Base-by-base conservation (phyloP, 495 filamentous ascomycete species). In the Aspergillus indologenus region DNA sequence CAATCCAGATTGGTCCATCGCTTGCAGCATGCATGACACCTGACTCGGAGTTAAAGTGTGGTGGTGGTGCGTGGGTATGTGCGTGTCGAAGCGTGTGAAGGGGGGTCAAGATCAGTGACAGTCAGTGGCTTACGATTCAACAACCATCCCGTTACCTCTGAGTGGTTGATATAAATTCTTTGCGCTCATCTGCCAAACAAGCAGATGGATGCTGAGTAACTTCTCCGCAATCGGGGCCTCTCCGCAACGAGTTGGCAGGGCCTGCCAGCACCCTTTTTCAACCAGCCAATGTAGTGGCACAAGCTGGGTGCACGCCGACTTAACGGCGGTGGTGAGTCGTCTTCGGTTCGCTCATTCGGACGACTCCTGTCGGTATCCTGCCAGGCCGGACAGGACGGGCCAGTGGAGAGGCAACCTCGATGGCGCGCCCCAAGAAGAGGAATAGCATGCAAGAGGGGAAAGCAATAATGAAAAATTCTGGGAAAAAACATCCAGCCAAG, bases 31-130 rank as follows among this genome's bases (percentile, higher is more conserved):
- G 48, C 48, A 50, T 23, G 19, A 50, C 23, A 26, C 48, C 48
- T 29, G 48, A 50, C 48, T 50, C 48, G 23, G 48, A 50, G 14
- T 17, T 29, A 29, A 50, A 50, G 48, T 23, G 23, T 50, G 48
- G 48, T n/a, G 46, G 19, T 20, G 20, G 48, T 18, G 12, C 17
- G 23, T 29, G 48, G 23, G 48, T 50, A 40, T 40, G 34, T 7
- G 34, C 34, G 34, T 40, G 12, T 7, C 34, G 34, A 40, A 40
- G 48, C 48, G 48, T 31, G 23, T 23, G 48, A 29, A 26, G 11
- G 29, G 8, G 45, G 26, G 3, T 29, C 26, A 21, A 5, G 21
- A 18, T 15, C 29, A 23, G 17, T 23, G n/a, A n/a, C n/a, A 31
- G 20, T 11, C 22, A 15, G 23, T 50, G 48, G 48, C 48, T 50